A percentile compares a stretch with the other conserved stretches of the same genome.
These are phyloP conservation scores for Phytophthora sp. DNA, from an alignment of 352 stramenopile species.

Conservation along the genomic window DNA sequence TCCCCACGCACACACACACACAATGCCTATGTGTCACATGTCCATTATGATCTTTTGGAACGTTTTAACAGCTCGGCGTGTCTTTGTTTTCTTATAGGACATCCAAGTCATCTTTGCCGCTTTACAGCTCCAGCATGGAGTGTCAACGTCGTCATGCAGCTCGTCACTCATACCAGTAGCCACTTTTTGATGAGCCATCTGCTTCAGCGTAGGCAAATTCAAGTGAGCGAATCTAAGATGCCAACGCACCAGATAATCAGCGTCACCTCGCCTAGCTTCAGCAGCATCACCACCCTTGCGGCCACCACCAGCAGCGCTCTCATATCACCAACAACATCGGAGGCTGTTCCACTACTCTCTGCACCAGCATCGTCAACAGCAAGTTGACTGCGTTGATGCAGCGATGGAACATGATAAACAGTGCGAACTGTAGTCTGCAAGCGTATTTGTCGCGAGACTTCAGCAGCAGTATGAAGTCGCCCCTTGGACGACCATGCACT, in stretches of 20 bases:
- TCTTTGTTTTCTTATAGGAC: constrained; percentile 15
- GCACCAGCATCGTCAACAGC: too few species aligned
- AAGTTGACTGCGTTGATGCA: too few species aligned
- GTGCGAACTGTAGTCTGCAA: too few species aligned
- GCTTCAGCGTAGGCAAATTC: neutral
- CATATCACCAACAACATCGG: too few species aligned
- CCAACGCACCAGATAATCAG: constrained; percentile 6
- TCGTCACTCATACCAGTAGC: neutral
- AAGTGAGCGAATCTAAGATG: constrained; percentile 15
- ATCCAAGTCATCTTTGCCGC: constrained; percentile 9
- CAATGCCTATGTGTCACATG: constrained; percentile 19
- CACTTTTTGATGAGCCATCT: constrained; percentile 10
- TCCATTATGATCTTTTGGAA: constrained; percentile 27
- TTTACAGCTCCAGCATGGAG: constrained; percentile 8
- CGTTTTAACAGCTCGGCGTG: constrained; percentile 2
- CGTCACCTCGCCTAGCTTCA: neutral
- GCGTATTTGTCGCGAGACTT: too few species aligned
- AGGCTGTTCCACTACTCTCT: too few species aligned
- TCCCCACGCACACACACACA: too few species aligned
- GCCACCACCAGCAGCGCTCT: neutral
- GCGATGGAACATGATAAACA: too few species aligned
- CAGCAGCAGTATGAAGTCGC: too few species aligned
- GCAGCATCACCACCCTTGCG: neutral
- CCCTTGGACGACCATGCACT: too few species aligned
- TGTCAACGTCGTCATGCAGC: neutral